phyloP scores from a whole-genome alignment of 148 eudicot species.

The Nyssa sinensis region DNA sequence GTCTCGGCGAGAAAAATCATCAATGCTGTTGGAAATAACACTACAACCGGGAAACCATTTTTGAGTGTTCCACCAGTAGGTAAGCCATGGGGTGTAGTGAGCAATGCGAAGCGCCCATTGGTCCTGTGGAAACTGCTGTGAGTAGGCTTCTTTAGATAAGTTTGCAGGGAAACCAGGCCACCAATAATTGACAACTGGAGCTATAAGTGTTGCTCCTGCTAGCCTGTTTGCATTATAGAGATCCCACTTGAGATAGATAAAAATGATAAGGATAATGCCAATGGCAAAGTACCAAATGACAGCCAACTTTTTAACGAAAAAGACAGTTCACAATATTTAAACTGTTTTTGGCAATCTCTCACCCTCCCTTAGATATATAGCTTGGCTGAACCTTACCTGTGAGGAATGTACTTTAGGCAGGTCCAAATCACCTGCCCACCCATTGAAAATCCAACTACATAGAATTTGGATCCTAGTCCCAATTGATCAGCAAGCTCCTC shows the following conservation, averaged over 20 bases:
- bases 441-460: slow-evolving; percentile 70
- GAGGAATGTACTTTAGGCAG: slow-evolving; percentile 77
- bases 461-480: slow-evolving; percentile 60
- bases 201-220: slow-evolving; percentile 61
- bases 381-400: slow-evolving; percentile 42
- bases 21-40: slow-evolving; percentile 30
- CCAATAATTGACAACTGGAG: slow-evolving; percentile 61
- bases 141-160: slow-evolving; percentile 39
- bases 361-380: not conserved
- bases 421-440: slow-evolving; percentile 64
- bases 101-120: slow-evolving; percentile 52
- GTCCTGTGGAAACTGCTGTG: slow-evolving; percentile 44
- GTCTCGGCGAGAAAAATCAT: slow-evolving; percentile 43
- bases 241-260: slow-evolving; percentile 8
- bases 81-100: slow-evolving; percentile 68
- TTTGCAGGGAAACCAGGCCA: slow-evolving; percentile 61
- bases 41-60: slow-evolving; percentile 48
- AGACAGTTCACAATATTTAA: not conserved
- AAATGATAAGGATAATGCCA: not conserved
- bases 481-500: slow-evolving; percentile 83
- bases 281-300: not conserved
- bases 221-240: slow-evolving; percentile 36
- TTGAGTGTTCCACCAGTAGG: slow-evolving; percentile 85
- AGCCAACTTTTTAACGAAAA: not conserved
- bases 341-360: not conserved